Percentiles rank a stretch among this genome's conserved stretches.
phyloP scores from a whole-genome alignment of 495 filamentous ascomycete genomes.

The Penicillium steckii region DNA sequence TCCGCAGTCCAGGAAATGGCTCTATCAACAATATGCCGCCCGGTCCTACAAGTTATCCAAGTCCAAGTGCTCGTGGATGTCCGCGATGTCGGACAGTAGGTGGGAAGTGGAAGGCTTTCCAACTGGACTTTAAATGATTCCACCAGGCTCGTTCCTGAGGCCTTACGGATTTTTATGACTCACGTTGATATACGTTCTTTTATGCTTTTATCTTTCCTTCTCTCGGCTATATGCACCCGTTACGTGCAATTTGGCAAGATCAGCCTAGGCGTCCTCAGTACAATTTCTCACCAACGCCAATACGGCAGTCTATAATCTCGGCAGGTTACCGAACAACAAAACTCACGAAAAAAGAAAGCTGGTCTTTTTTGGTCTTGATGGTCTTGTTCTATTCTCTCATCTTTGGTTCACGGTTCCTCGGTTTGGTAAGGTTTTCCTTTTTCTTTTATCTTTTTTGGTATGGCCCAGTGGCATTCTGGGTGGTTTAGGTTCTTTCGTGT shows the following conservation, averaged over 20 bases:
- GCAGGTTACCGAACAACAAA: slow-evolving; percentile 20
- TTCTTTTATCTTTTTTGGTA: neutral
- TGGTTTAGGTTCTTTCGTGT: slow-evolving; percentile 6
- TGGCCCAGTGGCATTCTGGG: slow-evolving; percentile 17
- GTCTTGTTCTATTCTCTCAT: slow-evolving; percentile 12
- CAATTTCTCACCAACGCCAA: neutral
- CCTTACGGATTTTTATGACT: slow-evolving; percentile 44
- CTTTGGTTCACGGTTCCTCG: neutral
- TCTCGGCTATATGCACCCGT: neutral
- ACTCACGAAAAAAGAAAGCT: slow-evolving; percentile 20
- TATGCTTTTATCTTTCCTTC: slow-evolving; percentile 12
- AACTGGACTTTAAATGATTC: slow-evolving; percentile 50
- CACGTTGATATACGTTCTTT: slow-evolving; percentile 27
- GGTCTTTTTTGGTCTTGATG: slow-evolving; percentile 19
- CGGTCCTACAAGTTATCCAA: slow-evolving; percentile 42
- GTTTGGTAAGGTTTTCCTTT: slow-evolving; percentile 1
- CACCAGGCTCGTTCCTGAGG: slow-evolving; percentile 7
- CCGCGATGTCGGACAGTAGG: slow-evolving; percentile 50
- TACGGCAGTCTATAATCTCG: slow-evolving; percentile 12
- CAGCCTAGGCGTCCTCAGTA: slow-evolving; percentile 6
- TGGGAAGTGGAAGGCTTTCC: slow-evolving; percentile 55
- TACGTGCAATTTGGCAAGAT: slow-evolving; percentile 6
- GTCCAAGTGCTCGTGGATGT: slow-evolving; percentile 43
- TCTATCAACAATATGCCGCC: slow-evolving; percentile 23
- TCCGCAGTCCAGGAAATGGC: slow-evolving; percentile 39